Evolutionary conservation across 2,329 filamentous ascomycete species (phyloP).

Genomic region (Fusarium anthophilum): DNA sequence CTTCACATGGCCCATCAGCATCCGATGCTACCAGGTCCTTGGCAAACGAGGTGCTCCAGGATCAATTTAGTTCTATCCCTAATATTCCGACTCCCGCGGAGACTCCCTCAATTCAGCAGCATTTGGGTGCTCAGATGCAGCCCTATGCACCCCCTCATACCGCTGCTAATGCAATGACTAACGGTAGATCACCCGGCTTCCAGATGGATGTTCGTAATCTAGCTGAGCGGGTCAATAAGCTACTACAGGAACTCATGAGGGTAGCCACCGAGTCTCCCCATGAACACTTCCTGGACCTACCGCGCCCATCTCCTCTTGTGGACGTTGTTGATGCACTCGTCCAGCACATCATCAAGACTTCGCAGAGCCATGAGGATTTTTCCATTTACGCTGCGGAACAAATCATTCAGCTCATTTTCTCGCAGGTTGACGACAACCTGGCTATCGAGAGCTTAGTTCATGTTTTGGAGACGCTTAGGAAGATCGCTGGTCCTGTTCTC

Average conservation of each 20-base stretch:
- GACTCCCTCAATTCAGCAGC: slow-evolving; percentile 64
- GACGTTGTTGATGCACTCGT: slow-evolving; percentile 71
- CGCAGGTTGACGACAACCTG: slow-evolving; percentile 62
- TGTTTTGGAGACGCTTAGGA: slow-evolving; percentile 67
- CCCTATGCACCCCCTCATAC: slow-evolving; percentile 65
- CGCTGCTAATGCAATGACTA: slow-evolving; percentile 51
- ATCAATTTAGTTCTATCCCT: slow-evolving; percentile 67
- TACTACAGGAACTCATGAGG: slow-evolving; percentile 66
- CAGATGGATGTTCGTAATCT: slow-evolving; percentile 63
- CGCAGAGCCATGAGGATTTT: slow-evolving; percentile 69
- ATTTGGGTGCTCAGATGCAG: slow-evolving; percentile 61
- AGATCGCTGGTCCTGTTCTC: slow-evolving; percentile 65
- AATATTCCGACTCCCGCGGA: slow-evolving; percentile 68
- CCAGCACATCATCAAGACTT: slow-evolving; percentile 69
- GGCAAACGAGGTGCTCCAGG: slow-evolving; percentile 71
- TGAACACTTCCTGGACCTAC: slow-evolving; percentile 68
- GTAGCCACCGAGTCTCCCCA: slow-evolving; percentile 63
- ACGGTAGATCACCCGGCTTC: slow-evolving; percentile 59
- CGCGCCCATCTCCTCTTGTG: slow-evolving; percentile 66
- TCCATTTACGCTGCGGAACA: slow-evolving; percentile 68
- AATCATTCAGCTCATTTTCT: slow-evolving; percentile 66
- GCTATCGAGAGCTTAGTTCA: slow-evolving; percentile 70
- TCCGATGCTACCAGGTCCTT: slow-evolving; percentile 70
- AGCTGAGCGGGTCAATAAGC: slow-evolving; percentile 65
- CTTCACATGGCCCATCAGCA: slow-evolving; percentile 64